phyloP scores from a whole-genome alignment of 352 stramenopile genomes.

The Pythium plurisporium region DNA sequence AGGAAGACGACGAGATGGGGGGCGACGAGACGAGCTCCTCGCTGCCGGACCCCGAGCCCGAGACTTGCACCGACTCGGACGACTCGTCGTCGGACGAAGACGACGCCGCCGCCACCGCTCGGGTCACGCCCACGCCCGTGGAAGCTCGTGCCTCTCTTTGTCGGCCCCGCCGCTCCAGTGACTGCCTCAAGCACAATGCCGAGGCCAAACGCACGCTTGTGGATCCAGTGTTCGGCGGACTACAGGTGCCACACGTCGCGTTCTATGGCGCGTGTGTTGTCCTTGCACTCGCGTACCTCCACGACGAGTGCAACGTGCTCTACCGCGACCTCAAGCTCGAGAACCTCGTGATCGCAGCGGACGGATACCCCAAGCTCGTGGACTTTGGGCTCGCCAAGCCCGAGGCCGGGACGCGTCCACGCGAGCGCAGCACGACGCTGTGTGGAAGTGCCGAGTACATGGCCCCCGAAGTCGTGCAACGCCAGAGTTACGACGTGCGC shows the following conservation, averaged over 20 bases:
- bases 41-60: conserved; percentile 16
- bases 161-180: too few relatives aligned
- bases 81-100: conserved; percentile 6
- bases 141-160: too few relatives aligned
- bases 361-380: conserved; percentile 83
- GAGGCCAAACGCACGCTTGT: conserved; percentile 33
- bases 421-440: conserved; percentile 41
- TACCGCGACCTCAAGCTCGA: conserved; percentile 89
- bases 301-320: conserved; percentile 42
- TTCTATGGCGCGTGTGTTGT: conserved; percentile 96
- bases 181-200: conserved; percentile 27
- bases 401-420: conserved; percentile 25
- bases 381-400: conserved; percentile 72
- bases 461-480: conserved; percentile 63
- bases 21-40: conserved; percentile 1
- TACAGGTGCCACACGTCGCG: conserved; percentile 80
- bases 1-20: conserved; percentile 42
- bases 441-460: conserved; percentile 80
- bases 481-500: conserved; percentile 49
- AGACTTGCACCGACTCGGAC: conserved; percentile 3
- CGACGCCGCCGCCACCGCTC: neutral
- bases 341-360: conserved; percentile 79
- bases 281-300: conserved; percentile 86
- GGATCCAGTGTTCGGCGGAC: conserved; percentile 37
- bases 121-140: neutral